Conservation (phyloP, 495 filamentous ascomycete genomes). For the Ramalina intermedia region DNA sequence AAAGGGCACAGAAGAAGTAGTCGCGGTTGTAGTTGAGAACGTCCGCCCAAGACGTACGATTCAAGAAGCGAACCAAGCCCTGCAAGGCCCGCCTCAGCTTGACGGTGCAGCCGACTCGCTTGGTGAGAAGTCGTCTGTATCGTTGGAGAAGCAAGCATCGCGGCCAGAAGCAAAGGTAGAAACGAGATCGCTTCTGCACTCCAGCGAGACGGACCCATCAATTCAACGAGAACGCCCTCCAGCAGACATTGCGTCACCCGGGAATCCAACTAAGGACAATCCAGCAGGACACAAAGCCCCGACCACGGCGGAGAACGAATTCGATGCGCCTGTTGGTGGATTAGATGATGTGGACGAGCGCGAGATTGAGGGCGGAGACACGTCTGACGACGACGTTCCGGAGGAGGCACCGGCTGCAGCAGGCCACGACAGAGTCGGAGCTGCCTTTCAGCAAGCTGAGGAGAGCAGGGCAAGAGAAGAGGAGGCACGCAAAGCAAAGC, state of each 20-base stretch:
- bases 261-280: too few relatives aligned
- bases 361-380: neutral
- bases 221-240: too few relatives aligned
- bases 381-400: conserved; percentile 19
- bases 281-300: too few relatives aligned
- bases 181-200: too few relatives aligned
- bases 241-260: too few relatives aligned
- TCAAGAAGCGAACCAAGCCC: neutral
- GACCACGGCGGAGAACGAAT: too few relatives aligned
- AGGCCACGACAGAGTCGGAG: conserved; percentile 7
- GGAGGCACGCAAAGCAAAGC: conserved; percentile 27
- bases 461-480: conserved; percentile 21
- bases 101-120: conserved; percentile 1
- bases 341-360: neutral
- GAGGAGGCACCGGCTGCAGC: conserved; percentile 10
- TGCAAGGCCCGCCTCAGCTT: neutral
- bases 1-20: neutral
- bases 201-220: too few relatives aligned
- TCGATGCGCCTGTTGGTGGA: too few relatives aligned
- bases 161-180: too few relatives aligned
- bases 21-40: neutral
- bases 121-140: too few relatives aligned
- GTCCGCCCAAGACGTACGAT: neutral
- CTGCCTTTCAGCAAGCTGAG: conserved; percentile 2
- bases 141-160: too few relatives aligned